Percentiles rank a stretch among this genome's conserved stretches.
These are phyloP conservation scores for Dioscorea zingiberensis DNA, from an alignment of 106 monocot genomes.

Conservation along the genomic window DNA sequence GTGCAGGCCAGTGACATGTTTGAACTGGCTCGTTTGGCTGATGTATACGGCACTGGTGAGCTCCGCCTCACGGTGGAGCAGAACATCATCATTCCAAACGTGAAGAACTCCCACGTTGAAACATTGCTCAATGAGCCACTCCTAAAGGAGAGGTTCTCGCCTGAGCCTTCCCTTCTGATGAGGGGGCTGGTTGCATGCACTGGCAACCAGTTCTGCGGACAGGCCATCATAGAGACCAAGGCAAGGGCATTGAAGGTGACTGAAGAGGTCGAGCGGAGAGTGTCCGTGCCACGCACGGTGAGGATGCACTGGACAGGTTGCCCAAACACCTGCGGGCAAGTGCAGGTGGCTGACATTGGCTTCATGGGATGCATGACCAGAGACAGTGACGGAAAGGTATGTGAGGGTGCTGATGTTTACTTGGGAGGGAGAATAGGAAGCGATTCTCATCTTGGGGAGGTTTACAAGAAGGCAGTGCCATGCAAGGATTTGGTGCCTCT, in stretches of 20 bases:
- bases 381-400: constrained; percentile 47
- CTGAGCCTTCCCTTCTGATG: constrained; percentile 65
- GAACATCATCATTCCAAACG: constrained; percentile 79
- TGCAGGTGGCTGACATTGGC: constrained; percentile 91
- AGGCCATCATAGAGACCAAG: constrained; percentile 97
- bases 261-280: constrained; percentile 54
- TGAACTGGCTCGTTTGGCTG: constrained; percentile 70
- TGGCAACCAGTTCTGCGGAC: constrained; percentile 95
- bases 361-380: constrained; percentile 95
- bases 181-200: constrained; percentile 87
- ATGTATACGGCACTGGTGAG: constrained; percentile 79
- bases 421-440: constrained; percentile 76
- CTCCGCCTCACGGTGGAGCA: constrained; percentile 92
- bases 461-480: constrained; percentile 81
- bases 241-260: constrained; percentile 67
- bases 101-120: constrained; percentile 29
- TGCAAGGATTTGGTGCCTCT: constrained; percentile 67
- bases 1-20: constrained; percentile 76
- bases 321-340: constrained; percentile 90
- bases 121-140: constrained; percentile 57
- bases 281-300: constrained; percentile 48
- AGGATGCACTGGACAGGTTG: constrained; percentile 99
- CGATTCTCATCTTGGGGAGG: constrained; percentile 65
- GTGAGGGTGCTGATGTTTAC: constrained; percentile 78
- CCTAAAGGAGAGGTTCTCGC: constrained; percentile 42